phyloP scores from a whole-genome alignment of 2,329 filamentous ascomycete species.

The Fusarium sp. region DNA sequence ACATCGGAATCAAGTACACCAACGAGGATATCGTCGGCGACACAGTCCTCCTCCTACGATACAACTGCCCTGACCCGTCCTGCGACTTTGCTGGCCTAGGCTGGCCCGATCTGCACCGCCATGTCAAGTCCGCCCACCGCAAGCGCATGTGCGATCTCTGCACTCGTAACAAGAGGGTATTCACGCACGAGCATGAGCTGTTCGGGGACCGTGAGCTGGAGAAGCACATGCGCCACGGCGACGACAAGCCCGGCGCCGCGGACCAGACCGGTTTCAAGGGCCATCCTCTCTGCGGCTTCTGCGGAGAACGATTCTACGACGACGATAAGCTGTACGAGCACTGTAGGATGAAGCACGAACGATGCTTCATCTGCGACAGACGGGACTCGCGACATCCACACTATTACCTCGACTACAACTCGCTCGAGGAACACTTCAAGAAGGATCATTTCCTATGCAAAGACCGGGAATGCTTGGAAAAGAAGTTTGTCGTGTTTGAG shows the following conservation, averaged over 20 bases:
- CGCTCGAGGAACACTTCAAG: constrained; percentile 86
- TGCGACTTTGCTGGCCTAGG: constrained; percentile 84
- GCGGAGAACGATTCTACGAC: constrained; percentile 91
- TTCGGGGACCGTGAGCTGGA: constrained; percentile 85
- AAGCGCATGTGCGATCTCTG: constrained; percentile 95
- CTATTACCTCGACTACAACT: constrained; percentile 91
- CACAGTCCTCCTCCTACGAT: constrained; percentile 86
- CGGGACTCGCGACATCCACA: constrained; percentile 78
- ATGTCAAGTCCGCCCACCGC: constrained; percentile 84
- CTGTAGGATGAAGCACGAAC: constrained; percentile 92
- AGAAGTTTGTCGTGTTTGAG: constrained; percentile 97
- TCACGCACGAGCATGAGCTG: constrained; percentile 96
- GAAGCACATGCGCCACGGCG: constrained; percentile 89
- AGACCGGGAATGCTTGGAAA: constrained; percentile 90
- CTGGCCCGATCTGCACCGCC: constrained; percentile 71
- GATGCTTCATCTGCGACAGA: constrained; percentile 93
- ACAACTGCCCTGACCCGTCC: constrained; percentile 89
- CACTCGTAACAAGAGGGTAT: constrained; percentile 94
- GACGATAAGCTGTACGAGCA: constrained; percentile 95
- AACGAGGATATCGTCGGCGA: constrained; percentile 91
- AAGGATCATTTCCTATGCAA: constrained; percentile 88
- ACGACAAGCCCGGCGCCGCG: constrained; percentile 87
- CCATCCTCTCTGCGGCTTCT: constrained; percentile 95
- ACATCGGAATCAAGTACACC: constrained; percentile 92
- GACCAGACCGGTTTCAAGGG: constrained; percentile 97